Evolutionary conservation across 108 stramenopile species (phyloP).

Genomic region (Cylindrotheca closterium): DNA sequence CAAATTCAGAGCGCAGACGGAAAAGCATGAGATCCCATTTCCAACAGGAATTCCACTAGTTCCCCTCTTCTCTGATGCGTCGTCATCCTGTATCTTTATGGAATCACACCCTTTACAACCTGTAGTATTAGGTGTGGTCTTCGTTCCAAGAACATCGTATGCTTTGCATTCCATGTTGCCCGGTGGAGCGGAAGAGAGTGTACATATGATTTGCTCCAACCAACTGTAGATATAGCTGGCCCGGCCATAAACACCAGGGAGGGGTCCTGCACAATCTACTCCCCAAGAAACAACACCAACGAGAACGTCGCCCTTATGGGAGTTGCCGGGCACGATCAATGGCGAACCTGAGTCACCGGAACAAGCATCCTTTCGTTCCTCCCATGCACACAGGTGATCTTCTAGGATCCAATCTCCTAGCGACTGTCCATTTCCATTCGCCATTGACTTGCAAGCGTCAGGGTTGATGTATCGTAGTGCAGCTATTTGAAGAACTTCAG

Average conservation of each 20-base stretch:
- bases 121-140: background rate
- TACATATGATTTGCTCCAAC: constrained; percentile 33
- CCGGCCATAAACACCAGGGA: constrained; percentile 56
- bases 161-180: constrained; percentile 17
- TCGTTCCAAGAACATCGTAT: background rate
- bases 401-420: background rate
- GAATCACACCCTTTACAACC: background rate
- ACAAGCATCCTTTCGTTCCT: constrained; percentile 36
- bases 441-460: constrained; percentile 20
- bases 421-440: constrained; percentile 6
- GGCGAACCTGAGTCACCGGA: constrained; percentile 51
- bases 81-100: background rate
- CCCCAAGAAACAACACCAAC: constrained; percentile 29
- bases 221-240: constrained; percentile 29
- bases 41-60: constrained; percentile 5
- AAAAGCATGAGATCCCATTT: too few species aligned
- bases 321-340: constrained; percentile 25
- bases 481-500: constrained; percentile 31
- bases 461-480: constrained; percentile 35
- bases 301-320: constrained; percentile 29
- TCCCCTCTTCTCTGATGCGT: background rate
- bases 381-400: constrained; percentile 45
- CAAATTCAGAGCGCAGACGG: too few species aligned
- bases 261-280: constrained; percentile 33
- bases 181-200: constrained; percentile 28